Conservation (phyloP, 2,329 filamentous ascomycete species). For the Xylariaceae sp. region DNA sequence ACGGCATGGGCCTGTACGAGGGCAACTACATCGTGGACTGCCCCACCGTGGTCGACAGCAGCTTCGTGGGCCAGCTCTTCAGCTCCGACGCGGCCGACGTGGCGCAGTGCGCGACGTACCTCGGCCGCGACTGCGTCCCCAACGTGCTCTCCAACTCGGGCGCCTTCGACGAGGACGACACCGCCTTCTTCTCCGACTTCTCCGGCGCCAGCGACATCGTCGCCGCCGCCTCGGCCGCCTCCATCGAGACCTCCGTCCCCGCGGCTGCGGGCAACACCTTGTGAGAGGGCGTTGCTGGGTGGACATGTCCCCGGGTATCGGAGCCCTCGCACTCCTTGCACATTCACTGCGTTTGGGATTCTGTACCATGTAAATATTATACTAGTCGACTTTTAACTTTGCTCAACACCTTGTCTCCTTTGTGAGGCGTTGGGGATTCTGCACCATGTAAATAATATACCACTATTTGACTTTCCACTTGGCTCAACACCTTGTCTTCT, state of each 20-base stretch:
- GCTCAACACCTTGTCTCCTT: too few relatives aligned
- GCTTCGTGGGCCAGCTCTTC: constrained; percentile 19
- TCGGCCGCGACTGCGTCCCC: constrained; percentile 4
- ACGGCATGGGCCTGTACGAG: constrained; percentile 19
- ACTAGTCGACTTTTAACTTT: too few relatives aligned
- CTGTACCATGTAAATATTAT: too few relatives aligned
- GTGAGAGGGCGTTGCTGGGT: constrained; percentile 1
- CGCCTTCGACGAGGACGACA: constrained; percentile 2
- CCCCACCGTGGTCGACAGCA: constrained; percentile 10
- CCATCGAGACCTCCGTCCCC: constrained; percentile 1
- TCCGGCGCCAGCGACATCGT: not conserved
- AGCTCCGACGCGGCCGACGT: constrained; percentile 11
- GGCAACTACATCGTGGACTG: constrained; percentile 20
- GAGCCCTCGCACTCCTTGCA: too few relatives aligned
- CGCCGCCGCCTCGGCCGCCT: not conserved
- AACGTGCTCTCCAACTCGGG: constrained; percentile 3
- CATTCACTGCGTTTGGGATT: too few relatives aligned
- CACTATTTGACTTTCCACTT: too few relatives aligned
- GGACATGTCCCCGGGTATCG: too few relatives aligned
- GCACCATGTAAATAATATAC: too few relatives aligned
- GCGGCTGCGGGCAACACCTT: constrained; percentile 1
- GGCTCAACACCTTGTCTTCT: too few relatives aligned
- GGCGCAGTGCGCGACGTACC: constrained; percentile 5
- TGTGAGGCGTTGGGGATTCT: too few relatives aligned
- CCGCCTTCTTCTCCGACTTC: constrained; percentile 1